Conservation (phyloP, 2,329 filamentous ascomycete genomes). For the Claviceps sp. region DNA sequence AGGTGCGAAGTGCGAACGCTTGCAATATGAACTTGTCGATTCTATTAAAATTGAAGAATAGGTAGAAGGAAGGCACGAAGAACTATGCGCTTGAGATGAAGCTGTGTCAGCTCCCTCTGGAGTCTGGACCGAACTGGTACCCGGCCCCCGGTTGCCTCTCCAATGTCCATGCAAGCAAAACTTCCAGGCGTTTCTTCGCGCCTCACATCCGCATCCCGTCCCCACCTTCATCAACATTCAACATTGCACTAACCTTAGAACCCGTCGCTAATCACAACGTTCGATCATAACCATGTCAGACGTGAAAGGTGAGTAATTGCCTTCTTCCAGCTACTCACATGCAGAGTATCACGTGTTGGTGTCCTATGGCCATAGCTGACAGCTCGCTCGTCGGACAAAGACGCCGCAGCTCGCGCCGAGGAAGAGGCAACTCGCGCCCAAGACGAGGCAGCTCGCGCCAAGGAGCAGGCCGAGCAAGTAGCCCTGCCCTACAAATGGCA, state of each 20-base stretch:
- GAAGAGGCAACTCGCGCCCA: slow-evolving; percentile 52
- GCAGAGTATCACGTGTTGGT: no score
- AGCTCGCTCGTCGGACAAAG: slow-evolving; percentile 27
- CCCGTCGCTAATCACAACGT: background rate
- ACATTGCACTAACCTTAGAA: background rate
- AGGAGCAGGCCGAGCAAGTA: slow-evolving; percentile 77
- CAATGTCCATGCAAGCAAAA: background rate
- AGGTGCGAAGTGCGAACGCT: no score
- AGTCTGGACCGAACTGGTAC: no score
- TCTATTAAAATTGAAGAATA: background rate
- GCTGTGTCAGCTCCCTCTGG: background rate
- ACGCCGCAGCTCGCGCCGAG: slow-evolving; percentile 48
- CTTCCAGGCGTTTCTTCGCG: background rate
- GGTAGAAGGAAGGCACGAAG: background rate
- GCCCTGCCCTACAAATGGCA: slow-evolving; percentile 94
- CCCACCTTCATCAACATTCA: background rate
- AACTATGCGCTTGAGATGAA: background rate
- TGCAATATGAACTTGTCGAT: background rate
- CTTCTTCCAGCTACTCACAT: background rate
- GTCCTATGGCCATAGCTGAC: background rate
- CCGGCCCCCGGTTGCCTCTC: background rate
- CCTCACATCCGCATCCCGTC: background rate
- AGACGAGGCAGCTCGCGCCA: slow-evolving; percentile 45
- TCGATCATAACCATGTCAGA: background rate
- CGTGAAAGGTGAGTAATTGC: background rate